Conservation (phyloP, 768 basidiomycete genomes). For the Xerocomellus intermedius region DNA sequence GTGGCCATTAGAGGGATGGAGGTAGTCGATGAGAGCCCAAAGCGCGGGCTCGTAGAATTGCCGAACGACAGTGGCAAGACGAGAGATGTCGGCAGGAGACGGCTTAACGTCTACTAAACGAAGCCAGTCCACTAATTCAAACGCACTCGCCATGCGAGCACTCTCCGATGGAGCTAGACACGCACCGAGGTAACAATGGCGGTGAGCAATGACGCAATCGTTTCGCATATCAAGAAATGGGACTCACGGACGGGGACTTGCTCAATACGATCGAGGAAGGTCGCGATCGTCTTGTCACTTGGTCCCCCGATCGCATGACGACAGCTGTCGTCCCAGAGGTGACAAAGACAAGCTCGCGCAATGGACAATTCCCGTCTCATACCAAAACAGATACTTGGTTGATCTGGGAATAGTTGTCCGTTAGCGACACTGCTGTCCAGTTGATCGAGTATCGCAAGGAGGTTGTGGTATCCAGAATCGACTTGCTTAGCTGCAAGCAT, state of each 20-base stretch:
- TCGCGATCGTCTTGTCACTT: slow-evolving; percentile 27
- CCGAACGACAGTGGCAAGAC: slow-evolving; percentile 39
- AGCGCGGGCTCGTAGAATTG: slow-evolving; percentile 44
- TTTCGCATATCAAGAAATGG: not conserved
- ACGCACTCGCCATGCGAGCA: slow-evolving; percentile 41
- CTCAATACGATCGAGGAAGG: slow-evolving; percentile 47
- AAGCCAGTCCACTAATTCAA: slow-evolving; percentile 63
- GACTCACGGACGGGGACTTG: slow-evolving; percentile 47
- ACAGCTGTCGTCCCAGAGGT: slow-evolving; percentile 21
- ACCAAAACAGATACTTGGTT: slow-evolving; percentile 37
- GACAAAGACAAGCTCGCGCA: slow-evolving; percentile 37
- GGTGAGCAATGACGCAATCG: not conserved
- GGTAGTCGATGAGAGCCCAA: slow-evolving; percentile 39
- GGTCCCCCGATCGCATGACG: not conserved
- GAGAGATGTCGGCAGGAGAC: slow-evolving; percentile 37
- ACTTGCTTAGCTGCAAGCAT: slow-evolving; percentile 55
- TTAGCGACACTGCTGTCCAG: slow-evolving; percentile 36
- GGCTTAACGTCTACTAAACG: slow-evolving; percentile 45
- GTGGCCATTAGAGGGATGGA: slow-evolving; percentile 42
- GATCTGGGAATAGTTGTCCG: slow-evolving; percentile 33
- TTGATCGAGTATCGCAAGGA: slow-evolving; percentile 36
- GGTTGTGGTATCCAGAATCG: slow-evolving; percentile 34
- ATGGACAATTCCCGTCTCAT: slow-evolving; percentile 46
- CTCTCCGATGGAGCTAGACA: slow-evolving; percentile 38
- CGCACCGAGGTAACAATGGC: not conserved